These are phyloP conservation scores for fission yeast (Schizosaccharomyces pombe) DNA, from an alignment of 805 yeast genomes.

Conservation along the genomic window DNA sequence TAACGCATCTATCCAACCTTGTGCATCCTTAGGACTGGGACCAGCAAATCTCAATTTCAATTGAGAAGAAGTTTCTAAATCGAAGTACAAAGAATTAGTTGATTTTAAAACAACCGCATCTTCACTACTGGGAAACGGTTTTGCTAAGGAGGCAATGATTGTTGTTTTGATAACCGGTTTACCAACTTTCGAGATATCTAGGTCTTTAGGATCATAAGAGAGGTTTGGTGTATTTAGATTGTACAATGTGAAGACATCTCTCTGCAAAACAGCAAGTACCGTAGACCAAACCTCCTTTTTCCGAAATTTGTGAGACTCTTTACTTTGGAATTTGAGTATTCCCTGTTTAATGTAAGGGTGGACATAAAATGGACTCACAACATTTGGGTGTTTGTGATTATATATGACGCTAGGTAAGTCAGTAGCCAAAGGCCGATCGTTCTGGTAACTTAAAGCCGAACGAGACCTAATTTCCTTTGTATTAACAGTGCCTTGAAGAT, in stretches of 20 bases:
- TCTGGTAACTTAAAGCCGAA: too few relatives aligned
- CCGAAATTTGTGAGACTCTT: not conserved
- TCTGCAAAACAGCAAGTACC: not conserved
- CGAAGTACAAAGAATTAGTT: not conserved
- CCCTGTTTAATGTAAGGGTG: not conserved
- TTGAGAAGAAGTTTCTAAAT: not conserved
- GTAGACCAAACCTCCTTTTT: not conserved
- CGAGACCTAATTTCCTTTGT: too few relatives aligned
- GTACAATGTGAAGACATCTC: not conserved
- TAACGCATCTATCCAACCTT: constrained; percentile 48
- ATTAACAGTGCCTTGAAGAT: too few relatives aligned
- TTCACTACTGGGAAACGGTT: not conserved
- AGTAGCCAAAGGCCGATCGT: too few relatives aligned
- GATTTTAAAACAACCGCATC: not conserved
- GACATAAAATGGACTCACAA: not conserved
- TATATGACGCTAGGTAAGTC: too few relatives aligned
- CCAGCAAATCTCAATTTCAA: not conserved
- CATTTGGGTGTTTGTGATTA: too few relatives aligned
- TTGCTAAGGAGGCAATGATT: not conserved
- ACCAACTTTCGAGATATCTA: not conserved
- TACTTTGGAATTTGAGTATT: not conserved
- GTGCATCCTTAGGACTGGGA: constrained; percentile 29
- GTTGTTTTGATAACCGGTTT: not conserved
- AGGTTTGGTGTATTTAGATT: not conserved
- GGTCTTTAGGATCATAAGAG: not conserved